Percentiles rank a stretch among this genome's conserved stretches.
These are phyloP conservation scores for Immersiella caudata DNA, from an alignment of 495 filamentous ascomycete genomes.

Conservation along the genomic window DNA sequence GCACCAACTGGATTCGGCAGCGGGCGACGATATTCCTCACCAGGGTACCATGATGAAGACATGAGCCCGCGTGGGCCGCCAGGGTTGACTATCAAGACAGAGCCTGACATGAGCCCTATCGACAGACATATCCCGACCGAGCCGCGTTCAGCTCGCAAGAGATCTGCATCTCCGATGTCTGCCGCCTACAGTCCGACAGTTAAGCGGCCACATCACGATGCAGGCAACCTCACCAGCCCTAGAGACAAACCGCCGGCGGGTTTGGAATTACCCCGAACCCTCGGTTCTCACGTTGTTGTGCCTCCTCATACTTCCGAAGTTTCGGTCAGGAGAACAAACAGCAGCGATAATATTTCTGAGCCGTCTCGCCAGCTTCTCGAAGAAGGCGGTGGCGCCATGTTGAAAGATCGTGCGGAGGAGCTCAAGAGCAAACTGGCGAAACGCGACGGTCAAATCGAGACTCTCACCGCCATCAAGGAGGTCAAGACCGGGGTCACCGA, in stretches of 20 bases:
- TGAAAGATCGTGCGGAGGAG: slow-evolving; percentile 7
- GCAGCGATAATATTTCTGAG: neutral
- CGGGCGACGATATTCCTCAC: neutral
- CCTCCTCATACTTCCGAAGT: neutral
- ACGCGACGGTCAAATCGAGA: slow-evolving; percentile 12
- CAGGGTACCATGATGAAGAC: neutral
- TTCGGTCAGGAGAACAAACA: neutral
- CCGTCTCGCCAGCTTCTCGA: neutral
- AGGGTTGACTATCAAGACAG: neutral
- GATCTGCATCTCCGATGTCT: neutral
- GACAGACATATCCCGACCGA: neutral
- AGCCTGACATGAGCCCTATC: neutral
- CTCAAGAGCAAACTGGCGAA: slow-evolving; percentile 25
- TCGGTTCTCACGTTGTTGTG: neutral
- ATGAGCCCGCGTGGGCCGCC: slow-evolving; percentile 7
- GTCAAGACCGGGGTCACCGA: neutral
- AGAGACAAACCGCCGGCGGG: neutral
- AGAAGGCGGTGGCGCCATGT: neutral
- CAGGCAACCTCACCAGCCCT: neutral
- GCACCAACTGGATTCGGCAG: neutral
- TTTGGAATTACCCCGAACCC: neutral
- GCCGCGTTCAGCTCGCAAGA: slow-evolving; percentile 8
- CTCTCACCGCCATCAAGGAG: neutral
- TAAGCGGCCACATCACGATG: neutral
- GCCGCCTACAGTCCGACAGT: neutral